A percentile compares a stretch with the other conserved stretches of the same genome.
phyloP scores from a whole-genome alignment of 192 early-diverging fungal species.

The Rhizoclosmatium globosum region DNA sequence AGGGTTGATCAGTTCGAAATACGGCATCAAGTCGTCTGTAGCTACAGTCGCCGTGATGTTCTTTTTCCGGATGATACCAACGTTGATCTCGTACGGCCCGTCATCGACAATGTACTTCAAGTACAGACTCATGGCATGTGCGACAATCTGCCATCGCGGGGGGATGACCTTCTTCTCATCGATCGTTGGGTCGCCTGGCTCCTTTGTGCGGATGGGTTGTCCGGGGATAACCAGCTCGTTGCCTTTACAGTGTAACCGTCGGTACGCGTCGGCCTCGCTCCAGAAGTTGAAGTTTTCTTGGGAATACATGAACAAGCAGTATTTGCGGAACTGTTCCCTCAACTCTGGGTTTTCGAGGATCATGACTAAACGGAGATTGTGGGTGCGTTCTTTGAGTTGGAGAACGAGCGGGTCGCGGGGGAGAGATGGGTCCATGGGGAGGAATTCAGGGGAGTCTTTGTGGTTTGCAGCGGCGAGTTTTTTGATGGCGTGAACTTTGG shows the following conservation, averaged over 20 bases:
- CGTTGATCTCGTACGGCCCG: constrained; percentile 54
- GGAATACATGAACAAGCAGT: constrained; percentile 71
- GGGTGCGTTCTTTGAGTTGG: constrained; percentile 14
- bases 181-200: background rate
- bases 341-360: constrained; percentile 66
- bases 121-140: constrained; percentile 53
- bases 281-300: constrained; percentile 80
- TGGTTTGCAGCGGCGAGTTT: constrained; percentile 17
- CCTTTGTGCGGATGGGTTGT: constrained; percentile 3
- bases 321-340: constrained; percentile 67
- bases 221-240: constrained; percentile 29
- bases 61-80: constrained; percentile 47
- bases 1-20: constrained; percentile 32
- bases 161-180: constrained; percentile 1
- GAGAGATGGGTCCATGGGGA: constrained; percentile 22
- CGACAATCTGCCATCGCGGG: constrained; percentile 19
- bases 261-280: constrained; percentile 65
- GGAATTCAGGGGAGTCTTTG: constrained; percentile 8
- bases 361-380: constrained; percentile 52
- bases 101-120: constrained; percentile 49
- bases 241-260: constrained; percentile 41
- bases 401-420: constrained; percentile 21
- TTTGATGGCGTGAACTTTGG: constrained; percentile 29
- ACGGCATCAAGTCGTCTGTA: constrained; percentile 22
- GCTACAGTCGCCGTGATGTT: constrained; percentile 40